Conservation (phyloP, 2,329 filamentous ascomycete species). For the Dactylellina leptospora region DNA sequence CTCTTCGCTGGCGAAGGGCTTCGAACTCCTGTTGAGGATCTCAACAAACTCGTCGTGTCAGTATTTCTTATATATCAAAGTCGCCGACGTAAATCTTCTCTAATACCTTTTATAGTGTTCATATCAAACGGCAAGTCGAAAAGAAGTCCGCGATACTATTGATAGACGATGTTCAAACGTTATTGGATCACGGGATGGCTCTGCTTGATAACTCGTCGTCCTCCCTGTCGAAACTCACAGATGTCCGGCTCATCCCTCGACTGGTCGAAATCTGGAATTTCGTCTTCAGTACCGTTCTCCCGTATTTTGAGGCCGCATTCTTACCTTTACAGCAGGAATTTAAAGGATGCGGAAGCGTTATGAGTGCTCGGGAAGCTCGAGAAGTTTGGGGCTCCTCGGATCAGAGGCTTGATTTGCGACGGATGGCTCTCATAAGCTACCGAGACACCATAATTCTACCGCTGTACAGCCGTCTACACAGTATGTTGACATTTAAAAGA, state of each 20-base stretch:
- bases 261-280: slow-evolving; percentile 94
- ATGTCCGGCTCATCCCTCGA: slow-evolving; percentile 82
- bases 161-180: slow-evolving; percentile 78
- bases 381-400: slow-evolving; percentile 77
- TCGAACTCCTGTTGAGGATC: slow-evolving; percentile 80
- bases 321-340: slow-evolving; percentile 93
- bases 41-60: slow-evolving; percentile 77
- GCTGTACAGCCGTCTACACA: slow-evolving; percentile 78
- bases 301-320: slow-evolving; percentile 95
- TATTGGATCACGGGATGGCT: slow-evolving; percentile 81
- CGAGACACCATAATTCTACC: slow-evolving; percentile 88
- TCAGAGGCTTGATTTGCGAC: slow-evolving; percentile 80
- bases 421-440: slow-evolving; percentile 85
- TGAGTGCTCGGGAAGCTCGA: slow-evolving; percentile 78
- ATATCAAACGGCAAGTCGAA: slow-evolving; percentile 80
- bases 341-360: slow-evolving; percentile 79
- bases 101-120: slow-evolving; percentile 63
- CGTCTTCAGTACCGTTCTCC: slow-evolving; percentile 87
- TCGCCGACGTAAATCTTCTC: not conserved
- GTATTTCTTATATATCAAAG: slow-evolving; percentile 43
- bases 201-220: slow-evolving; percentile 85
- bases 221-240: slow-evolving; percentile 68
- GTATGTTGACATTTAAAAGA: slow-evolving; percentile 64
- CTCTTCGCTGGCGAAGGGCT: slow-evolving; percentile 85
- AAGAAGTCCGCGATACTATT: slow-evolving; percentile 75